Evolutionary conservation across 345 rosid genomes (phyloP).

Genomic region (Noccaea bulbosa): DNA sequence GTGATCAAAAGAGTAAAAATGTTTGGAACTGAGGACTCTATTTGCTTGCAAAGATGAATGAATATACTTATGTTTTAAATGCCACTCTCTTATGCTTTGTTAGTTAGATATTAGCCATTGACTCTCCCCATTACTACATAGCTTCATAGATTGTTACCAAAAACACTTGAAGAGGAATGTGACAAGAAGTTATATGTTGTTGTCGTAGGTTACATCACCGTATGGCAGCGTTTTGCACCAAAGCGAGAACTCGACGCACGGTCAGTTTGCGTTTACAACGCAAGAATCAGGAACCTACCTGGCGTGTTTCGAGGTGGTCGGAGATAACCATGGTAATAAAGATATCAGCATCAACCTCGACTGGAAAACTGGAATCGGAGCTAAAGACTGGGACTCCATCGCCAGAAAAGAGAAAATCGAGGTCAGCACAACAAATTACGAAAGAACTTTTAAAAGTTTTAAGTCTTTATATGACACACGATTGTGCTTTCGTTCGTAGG

Average conservation of each 20-base stretch:
- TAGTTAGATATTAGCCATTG: slow-evolving; percentile 11
- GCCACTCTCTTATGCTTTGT: not conserved
- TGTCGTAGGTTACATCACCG: slow-evolving; percentile 74
- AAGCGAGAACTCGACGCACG: slow-evolving; percentile 60
- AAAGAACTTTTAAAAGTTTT: not conserved
- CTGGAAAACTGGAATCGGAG: slow-evolving; percentile 88
- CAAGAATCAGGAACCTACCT: slow-evolving; percentile 74
- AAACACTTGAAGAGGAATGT: not conserved
- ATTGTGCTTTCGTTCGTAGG: slow-evolving; percentile 46
- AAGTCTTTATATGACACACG: not conserved
- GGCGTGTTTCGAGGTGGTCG: slow-evolving; percentile 73
- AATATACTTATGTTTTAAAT: not conserved
- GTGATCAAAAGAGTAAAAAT: not conserved
- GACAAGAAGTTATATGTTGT: not conserved
- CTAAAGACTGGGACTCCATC: slow-evolving; percentile 91
- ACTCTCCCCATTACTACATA: not conserved
- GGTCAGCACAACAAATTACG: slow-evolving; percentile 47
- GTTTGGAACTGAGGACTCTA: slow-evolving; percentile 3
- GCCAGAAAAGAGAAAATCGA: slow-evolving; percentile 87
- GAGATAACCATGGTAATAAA: slow-evolving; percentile 43
- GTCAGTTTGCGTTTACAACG: slow-evolving; percentile 87
- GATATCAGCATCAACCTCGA: slow-evolving; percentile 70
- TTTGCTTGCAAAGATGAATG: slow-evolving; percentile 5
- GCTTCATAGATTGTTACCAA: not conserved
- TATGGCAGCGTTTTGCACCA: slow-evolving; percentile 66